Conservation (phyloP, 1,284 basidiomycete species). For the Cryptococcus sp. region DNA sequence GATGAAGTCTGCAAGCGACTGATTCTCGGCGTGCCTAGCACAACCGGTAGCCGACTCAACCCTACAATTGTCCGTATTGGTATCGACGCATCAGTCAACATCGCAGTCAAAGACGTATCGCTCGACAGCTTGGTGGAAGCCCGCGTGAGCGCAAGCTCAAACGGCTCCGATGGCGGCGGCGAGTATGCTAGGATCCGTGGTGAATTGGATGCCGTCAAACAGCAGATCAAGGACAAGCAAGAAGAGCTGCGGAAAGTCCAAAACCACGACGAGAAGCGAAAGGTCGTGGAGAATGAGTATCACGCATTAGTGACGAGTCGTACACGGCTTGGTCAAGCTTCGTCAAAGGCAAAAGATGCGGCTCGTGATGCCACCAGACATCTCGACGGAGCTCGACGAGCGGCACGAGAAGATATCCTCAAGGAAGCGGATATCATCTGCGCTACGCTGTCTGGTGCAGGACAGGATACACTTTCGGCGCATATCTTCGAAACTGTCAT, state of each 20-base stretch:
- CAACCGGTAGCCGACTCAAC: constrained; percentile 60
- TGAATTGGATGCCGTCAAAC: constrained; percentile 70
- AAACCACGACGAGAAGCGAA: constrained; percentile 47
- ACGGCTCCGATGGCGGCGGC: constrained; percentile 55
- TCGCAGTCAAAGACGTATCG: constrained; percentile 81
- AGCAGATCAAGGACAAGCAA: constrained; percentile 63
- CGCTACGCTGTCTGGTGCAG: constrained; percentile 87
- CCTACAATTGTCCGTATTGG: constrained; percentile 90
- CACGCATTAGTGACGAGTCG: constrained; percentile 68
- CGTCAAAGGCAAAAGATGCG: constrained; percentile 78
- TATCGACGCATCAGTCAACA: constrained; percentile 73
- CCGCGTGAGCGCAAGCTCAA: constrained; percentile 63
- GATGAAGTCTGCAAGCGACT: constrained; percentile 92
- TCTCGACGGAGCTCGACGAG: constrained; percentile 74
- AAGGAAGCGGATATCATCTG: constrained; percentile 91
- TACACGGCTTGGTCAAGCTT: constrained; percentile 65
- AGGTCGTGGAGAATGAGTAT: constrained; percentile 67
- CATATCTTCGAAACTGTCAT: constrained; percentile 95
- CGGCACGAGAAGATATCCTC: constrained; percentile 73
- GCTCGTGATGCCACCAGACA: constrained; percentile 70
- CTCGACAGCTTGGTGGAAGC: constrained; percentile 83
- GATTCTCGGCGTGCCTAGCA: constrained; percentile 70
- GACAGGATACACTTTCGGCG: constrained; percentile 80
- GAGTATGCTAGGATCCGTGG: constrained; percentile 63
- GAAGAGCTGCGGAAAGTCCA: constrained; percentile 57